These are phyloP conservation scores for Ehretia macrophylla DNA, from an alignment of 257 asterid genomes.

Conservation along the genomic window DNA sequence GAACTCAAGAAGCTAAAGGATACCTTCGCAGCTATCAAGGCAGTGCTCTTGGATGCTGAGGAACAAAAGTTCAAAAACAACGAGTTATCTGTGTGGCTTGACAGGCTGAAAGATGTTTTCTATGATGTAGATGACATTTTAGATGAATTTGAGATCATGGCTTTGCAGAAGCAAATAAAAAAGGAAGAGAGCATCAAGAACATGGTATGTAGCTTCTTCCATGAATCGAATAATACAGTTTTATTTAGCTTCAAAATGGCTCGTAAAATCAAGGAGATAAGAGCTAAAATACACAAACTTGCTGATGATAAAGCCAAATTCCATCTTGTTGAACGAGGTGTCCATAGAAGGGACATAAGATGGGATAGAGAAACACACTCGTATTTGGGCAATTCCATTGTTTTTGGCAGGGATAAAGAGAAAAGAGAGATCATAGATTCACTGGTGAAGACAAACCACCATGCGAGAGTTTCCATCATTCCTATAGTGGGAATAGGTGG, in stretches of 20 bases:
- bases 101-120: background rate
- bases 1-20: no score
- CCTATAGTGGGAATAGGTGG: constrained; percentile 37
- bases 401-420: constrained; percentile 19
- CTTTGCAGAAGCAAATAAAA: background rate
- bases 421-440: constrained; percentile 13
- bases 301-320: constrained; percentile 4
- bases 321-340: background rate
- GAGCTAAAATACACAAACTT: constrained; percentile 11
- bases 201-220: background rate
- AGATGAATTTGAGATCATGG: background rate
- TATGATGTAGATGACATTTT: background rate
- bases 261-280: constrained; percentile 4
- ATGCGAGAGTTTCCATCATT: constrained; percentile 17
- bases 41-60: no score
- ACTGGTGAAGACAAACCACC: background rate
- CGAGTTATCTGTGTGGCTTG: no score
- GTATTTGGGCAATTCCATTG: constrained; percentile 1
- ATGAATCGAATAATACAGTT: background rate
- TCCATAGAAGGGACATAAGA: background rate
- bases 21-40: no score
- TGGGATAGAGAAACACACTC: constrained; percentile 11
- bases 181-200: background rate
- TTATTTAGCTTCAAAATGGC: constrained; percentile 1
- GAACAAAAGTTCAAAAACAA: no score